Evolutionary conservation across 2,329 filamentous ascomycete species (phyloP).

Genomic region (Botrytis hyacinthi): DNA sequence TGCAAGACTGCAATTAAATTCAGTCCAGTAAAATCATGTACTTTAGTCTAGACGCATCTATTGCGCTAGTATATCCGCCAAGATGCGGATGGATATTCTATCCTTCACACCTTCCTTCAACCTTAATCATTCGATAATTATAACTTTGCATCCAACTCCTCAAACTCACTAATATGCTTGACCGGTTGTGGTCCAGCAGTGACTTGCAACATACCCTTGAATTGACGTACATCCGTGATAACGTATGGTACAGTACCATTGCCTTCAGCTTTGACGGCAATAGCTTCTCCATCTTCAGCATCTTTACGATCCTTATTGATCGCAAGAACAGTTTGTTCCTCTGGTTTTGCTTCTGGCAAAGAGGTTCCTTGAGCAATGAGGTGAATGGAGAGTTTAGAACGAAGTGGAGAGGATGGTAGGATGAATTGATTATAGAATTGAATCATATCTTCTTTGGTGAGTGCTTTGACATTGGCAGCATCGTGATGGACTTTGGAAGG

Average conservation of each 20-base stretch:
- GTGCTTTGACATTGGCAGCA: conserved; percentile 66
- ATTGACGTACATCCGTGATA: conserved; percentile 76
- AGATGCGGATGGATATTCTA: not conserved
- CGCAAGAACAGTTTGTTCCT: conserved; percentile 39
- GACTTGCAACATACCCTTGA: conserved; percentile 72
- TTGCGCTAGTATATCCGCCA: not conserved
- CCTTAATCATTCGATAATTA: conserved; percentile 42
- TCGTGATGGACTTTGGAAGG: conserved; percentile 51
- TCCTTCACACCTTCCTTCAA: not conserved
- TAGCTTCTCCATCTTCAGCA: conserved; percentile 24
- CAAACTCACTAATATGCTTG: conserved; percentile 76
- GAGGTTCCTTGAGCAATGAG: conserved; percentile 66
- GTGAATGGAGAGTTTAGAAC: conserved; percentile 84
- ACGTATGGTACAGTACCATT: conserved; percentile 56
- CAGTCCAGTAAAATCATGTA: not conserved
- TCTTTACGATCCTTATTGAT: conserved; percentile 39
- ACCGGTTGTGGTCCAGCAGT: conserved; percentile 71
- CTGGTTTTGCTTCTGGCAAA: conserved; percentile 41
- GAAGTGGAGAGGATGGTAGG: conserved; percentile 65
- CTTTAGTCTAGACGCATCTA: conserved; percentile 3
- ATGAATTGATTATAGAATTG: conserved; percentile 78
- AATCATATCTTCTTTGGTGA: conserved; percentile 78
- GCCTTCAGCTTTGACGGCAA: conserved; percentile 29
- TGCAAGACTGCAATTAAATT: not conserved
- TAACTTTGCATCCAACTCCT: conserved; percentile 81